Evolutionary conservation across 2,329 filamentous ascomycete genomes (phyloP), one percentile per base, ranked within the genome.

Genomic region (Furcasterigmium sp.): DNA sequence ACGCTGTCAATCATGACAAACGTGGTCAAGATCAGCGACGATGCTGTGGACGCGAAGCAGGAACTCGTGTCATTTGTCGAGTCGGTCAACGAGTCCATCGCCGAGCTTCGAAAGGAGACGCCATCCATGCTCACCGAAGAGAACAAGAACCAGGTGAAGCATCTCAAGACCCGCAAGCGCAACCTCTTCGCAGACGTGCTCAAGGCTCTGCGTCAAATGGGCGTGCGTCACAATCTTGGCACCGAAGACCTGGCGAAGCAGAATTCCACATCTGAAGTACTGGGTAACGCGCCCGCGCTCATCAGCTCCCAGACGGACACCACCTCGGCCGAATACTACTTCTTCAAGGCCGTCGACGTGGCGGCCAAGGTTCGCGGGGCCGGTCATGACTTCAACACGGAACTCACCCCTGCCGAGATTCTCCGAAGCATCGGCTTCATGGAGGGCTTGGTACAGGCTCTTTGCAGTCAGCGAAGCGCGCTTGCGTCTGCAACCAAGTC

Each of bases 171-270:
- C 3, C 80, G 88, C 54, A 98, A 98, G 67, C 82, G 89, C 35
- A 91, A 90, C 53, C 76, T 97, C 13, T 93, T 95, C 54, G 87
- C 89, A 1, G 91, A 97, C 53, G 91, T 87, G 0, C 69, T 98
- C 50, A 91, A 87, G 56, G 80, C 83, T 18, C 69, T 96, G 21
- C 82, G 89, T 28, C 79, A 84, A 45, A 97, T 98, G 91, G 93
- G 93, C 4, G 79, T 98, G 54, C 85, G 84, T 54, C 82, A 84
- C 41, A 96, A 95, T 57, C 72, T 95, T 14, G 82, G 85, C 51
- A 82, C 81, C 13, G 81, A 87, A 56, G 73, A 84, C 35, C 71
- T 97, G 15, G 75, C 77, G 30, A 80, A 80, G 42, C 93, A 98
- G 62, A 73, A 78, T 21, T 85, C 87, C 1, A 69, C 87, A 8